Conservation (phyloP, 768 basidiomycete genomes). For the Tylopilus sp. region DNA sequence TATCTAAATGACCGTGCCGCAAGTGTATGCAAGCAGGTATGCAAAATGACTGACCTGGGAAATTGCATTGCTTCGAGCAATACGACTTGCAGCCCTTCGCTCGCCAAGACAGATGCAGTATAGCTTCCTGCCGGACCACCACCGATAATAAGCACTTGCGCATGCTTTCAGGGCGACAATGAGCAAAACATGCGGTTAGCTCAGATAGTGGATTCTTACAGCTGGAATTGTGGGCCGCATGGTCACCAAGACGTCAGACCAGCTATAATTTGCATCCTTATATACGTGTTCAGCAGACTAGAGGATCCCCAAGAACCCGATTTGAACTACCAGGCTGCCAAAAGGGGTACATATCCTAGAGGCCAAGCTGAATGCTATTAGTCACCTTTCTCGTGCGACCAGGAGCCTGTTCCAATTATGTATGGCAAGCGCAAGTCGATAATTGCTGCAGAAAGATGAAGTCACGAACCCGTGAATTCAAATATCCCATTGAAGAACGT, state of each 20-base stretch:
- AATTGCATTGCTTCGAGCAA: slow-evolving; percentile 54
- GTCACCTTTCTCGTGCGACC: neutral
- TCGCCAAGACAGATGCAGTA: slow-evolving; percentile 50
- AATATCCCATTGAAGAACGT: neutral
- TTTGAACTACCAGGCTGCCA: neutral
- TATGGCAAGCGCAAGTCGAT: too few relatives aligned
- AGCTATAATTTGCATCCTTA: neutral
- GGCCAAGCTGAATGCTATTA: neutral
- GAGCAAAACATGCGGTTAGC: neutral
- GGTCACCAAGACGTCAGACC: neutral
- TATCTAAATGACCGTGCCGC: slow-evolving; percentile 30
- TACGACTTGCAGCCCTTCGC: slow-evolving; percentile 58
- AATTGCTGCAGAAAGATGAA: neutral
- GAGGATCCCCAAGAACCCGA: neutral
- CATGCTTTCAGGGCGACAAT: slow-evolving; percentile 13
- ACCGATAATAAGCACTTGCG: slow-evolving; percentile 46
- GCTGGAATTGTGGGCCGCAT: slow-evolving; percentile 20
- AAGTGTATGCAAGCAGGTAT: neutral
- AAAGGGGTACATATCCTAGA: neutral
- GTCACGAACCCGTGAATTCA: slow-evolving; percentile 1
- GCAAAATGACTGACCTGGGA: slow-evolving; percentile 39
- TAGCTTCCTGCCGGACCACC: slow-evolving; percentile 61
- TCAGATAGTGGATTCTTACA: slow-evolving; percentile 11
- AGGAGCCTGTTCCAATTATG: too few relatives aligned
- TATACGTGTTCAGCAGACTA: neutral